Evolutionary conservation across 192 early-diverging fungal genomes (phyloP).

Genomic region (Podila epigama): DNA sequence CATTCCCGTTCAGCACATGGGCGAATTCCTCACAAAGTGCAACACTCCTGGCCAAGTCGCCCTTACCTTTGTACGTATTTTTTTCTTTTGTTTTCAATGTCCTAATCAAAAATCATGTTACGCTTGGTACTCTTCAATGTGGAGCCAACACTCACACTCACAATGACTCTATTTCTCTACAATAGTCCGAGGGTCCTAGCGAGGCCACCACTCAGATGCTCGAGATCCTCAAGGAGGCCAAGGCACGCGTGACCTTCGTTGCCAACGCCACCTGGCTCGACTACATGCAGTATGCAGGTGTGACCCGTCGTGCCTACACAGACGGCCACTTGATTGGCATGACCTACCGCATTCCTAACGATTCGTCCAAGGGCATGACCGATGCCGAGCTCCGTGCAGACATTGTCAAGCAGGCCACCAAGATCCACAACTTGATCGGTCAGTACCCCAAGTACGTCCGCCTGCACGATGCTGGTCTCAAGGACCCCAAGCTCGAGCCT

Average conservation of each 20-base stretch:
- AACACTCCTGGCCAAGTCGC: slow-evolving; percentile 55
- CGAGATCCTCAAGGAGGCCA: slow-evolving; percentile 54
- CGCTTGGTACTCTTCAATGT: not conserved
- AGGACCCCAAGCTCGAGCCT: slow-evolving; percentile 52
- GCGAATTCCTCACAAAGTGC: slow-evolving; percentile 55
- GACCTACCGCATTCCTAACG: slow-evolving; percentile 61
- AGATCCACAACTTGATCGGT: slow-evolving; percentile 55
- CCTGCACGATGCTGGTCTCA: slow-evolving; percentile 50
- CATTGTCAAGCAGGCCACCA: slow-evolving; percentile 53
- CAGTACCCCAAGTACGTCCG: slow-evolving; percentile 59
- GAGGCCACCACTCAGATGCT: slow-evolving; percentile 62
- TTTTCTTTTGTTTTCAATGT: not conserved
- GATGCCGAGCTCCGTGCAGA: slow-evolving; percentile 53
- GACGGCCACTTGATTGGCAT: slow-evolving; percentile 64
- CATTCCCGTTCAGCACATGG: slow-evolving; percentile 38
- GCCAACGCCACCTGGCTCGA: slow-evolving; percentile 62
- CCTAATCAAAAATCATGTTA: not conserved
- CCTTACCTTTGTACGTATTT: slow-evolving; percentile 51
- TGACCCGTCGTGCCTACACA: slow-evolving; percentile 60
- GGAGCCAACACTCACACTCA: not conserved
- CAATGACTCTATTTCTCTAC: not conserved
- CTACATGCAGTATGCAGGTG: slow-evolving; percentile 59
- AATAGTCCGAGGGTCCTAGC: slow-evolving; percentile 60
- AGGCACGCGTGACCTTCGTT: slow-evolving; percentile 61
- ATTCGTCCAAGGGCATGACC: slow-evolving; percentile 49